Conservation (phyloP, 164 flowering plant genomes). For the Platanus orientalis region DNA sequence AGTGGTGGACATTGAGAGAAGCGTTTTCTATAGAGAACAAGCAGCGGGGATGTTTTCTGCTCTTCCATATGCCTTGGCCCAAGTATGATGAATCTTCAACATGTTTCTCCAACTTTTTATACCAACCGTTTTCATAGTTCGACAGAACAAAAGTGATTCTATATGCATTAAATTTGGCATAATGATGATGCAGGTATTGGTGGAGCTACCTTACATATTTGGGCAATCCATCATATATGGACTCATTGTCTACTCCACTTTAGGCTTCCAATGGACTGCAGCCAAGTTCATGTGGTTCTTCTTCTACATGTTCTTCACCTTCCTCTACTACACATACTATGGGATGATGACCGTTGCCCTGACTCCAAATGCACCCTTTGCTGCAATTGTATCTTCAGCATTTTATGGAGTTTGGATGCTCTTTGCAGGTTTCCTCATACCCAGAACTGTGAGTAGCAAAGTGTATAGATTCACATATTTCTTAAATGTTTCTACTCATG, state of each 20-base stretch:
- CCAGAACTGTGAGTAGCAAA: constrained; percentile 20
- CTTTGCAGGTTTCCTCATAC: constrained; percentile 30
- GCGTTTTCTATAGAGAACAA: constrained; percentile 25
- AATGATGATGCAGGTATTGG: constrained; percentile 17
- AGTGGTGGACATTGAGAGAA: constrained; percentile 23
- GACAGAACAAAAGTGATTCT: not conserved
- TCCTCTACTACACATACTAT: constrained; percentile 33
- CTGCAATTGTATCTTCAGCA: constrained; percentile 22
- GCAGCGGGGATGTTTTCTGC: constrained; percentile 25
- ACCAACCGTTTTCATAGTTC: not conserved
- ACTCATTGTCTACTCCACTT: constrained; percentile 20
- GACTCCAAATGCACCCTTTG: constrained; percentile 23
- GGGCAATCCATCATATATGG: constrained; percentile 22
- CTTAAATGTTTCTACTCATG: not conserved
- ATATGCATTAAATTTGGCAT: not conserved
- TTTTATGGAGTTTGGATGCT: constrained; percentile 32
- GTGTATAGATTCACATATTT: not conserved
- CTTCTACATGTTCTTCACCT: constrained; percentile 30
- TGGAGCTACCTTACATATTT: constrained; percentile 27
- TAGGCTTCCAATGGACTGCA: constrained; percentile 24
- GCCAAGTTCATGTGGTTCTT: constrained; percentile 31
- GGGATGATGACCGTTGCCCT: constrained; percentile 35
- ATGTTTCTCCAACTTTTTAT: not conserved
- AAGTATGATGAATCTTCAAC: constrained; percentile 9
- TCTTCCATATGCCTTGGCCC: constrained; percentile 21